These are phyloP conservation scores for Vaccinium darrowii DNA, from an alignment of 148 eudicot genomes.

Conservation along the genomic window DNA sequence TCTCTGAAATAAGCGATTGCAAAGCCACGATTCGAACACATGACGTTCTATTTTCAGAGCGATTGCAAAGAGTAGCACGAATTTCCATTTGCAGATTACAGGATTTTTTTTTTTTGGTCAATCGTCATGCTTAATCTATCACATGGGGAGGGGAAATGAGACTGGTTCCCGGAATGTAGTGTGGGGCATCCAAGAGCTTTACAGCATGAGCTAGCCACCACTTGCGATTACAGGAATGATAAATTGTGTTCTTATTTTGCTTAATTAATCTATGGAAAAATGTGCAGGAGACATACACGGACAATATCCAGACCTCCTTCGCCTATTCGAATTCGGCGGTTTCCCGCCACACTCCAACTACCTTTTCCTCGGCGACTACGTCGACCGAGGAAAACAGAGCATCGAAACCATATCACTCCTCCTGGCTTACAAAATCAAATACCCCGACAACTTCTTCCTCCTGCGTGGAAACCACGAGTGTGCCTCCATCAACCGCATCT, in stretches of 20 bases:
- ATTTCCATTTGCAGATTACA: too few species aligned
- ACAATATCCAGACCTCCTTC: neutral
- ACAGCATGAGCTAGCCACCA: too few species aligned
- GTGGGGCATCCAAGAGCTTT: too few species aligned
- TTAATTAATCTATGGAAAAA: neutral
- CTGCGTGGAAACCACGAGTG: conserved; percentile 4
- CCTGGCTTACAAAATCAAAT: neutral
- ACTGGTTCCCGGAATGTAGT: too few species aligned
- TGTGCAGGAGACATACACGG: neutral
- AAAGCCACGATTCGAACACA: too few species aligned
- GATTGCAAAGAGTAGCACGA: neutral
- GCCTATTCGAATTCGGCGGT: neutral
- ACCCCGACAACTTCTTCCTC: neutral
- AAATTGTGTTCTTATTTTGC: neutral
- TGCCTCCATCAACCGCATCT: conserved; percentile 5
- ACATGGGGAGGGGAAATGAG: too few species aligned
- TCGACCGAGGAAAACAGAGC: conserved; percentile 1
- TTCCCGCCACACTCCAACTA: conserved; percentile 1
- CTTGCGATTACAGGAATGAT: neutral
- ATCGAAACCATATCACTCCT: conserved; percentile 4
- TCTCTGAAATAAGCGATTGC: too few species aligned
- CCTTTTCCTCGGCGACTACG: neutral
- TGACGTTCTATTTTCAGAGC: neutral
- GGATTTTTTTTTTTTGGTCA: too few species aligned
- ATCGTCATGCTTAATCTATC: too few species aligned